A percentile compares a stretch with the other conserved stretches of the same genome.
Conservation (phyloP, 108 stramenopile species). For the Cylindrotheca fusiformis region DNA sequence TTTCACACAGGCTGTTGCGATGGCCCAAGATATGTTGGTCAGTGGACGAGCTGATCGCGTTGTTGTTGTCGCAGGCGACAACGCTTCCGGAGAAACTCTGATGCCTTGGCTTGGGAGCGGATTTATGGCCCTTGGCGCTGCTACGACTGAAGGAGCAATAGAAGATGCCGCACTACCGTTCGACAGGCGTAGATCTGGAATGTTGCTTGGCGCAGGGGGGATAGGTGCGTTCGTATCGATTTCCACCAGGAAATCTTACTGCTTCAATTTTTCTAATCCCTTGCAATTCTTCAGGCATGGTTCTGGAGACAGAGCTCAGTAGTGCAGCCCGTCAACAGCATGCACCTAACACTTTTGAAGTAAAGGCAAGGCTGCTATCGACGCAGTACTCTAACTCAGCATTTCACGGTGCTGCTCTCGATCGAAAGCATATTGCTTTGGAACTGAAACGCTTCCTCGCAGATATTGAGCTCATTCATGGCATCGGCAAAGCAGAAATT, state of each 20-base stretch:
- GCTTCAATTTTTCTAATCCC: neutral
- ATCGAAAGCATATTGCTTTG: slow-evolving; percentile 88
- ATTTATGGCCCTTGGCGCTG: slow-evolving; percentile 94
- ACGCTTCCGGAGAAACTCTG: slow-evolving; percentile 87
- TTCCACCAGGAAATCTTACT: too few species aligned
- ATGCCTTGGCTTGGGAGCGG: slow-evolving; percentile 95
- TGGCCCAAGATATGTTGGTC: slow-evolving; percentile 94
- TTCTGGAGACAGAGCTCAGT: slow-evolving; percentile 85
- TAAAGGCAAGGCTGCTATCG: slow-evolving; percentile 83
- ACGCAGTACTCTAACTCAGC: slow-evolving; percentile 95
- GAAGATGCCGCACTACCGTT: slow-evolving; percentile 93
- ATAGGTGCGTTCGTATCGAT: slow-evolving; percentile 50
- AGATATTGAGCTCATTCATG: slow-evolving; percentile 85
- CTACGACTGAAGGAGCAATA: slow-evolving; percentile 67
- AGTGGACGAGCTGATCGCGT: slow-evolving; percentile 92
- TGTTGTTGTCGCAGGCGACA: slow-evolving; percentile 93
- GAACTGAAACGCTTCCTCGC: slow-evolving; percentile 88
- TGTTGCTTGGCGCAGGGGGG: slow-evolving; percentile 94
- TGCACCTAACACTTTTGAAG: slow-evolving; percentile 47
- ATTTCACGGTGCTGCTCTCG: slow-evolving; percentile 94
- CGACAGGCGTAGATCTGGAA: slow-evolving; percentile 87
- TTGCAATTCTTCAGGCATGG: slow-evolving; percentile 36
- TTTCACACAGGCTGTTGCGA: slow-evolving; percentile 75
- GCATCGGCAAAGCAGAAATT: slow-evolving; percentile 88
- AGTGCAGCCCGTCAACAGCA: slow-evolving; percentile 58